These are phyloP conservation scores for Filobasidium wieringae DNA, from an alignment of 768 basidiomycete species.

Conservation along the genomic window DNA sequence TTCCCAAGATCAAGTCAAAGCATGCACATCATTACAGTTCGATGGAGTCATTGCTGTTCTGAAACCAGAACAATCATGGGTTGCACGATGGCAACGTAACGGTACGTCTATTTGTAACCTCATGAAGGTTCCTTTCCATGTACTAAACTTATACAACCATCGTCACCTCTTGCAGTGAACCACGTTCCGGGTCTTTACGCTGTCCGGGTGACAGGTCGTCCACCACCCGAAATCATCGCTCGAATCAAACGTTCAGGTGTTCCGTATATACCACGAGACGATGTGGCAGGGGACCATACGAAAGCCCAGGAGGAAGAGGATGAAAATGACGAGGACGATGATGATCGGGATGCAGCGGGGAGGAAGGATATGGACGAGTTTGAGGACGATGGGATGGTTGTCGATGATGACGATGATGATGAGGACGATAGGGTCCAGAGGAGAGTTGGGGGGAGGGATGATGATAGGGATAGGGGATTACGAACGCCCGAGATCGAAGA, in stretches of 20 bases:
- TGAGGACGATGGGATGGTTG: conserved; percentile 5
- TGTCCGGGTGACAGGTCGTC: conserved; percentile 47
- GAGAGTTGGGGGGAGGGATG: conserved; percentile 45
- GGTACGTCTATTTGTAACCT: conserved; percentile 50
- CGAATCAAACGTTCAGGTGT: conserved; percentile 12
- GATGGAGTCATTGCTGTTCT: conserved; percentile 84
- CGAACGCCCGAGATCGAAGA: conserved; percentile 42
- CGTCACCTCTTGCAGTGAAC: conserved; percentile 53
- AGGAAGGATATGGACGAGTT: background rate
- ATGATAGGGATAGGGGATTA: conserved; percentile 50
- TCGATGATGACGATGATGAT: conserved; percentile 4
- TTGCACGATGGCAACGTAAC: conserved; percentile 88
- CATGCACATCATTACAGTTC: conserved; percentile 83
- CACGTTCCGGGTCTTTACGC: conserved; percentile 88
- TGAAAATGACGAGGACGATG: conserved; percentile 12
- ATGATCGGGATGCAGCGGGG: background rate
- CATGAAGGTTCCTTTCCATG: background rate
- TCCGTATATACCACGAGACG: conserved; percentile 30
- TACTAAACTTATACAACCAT: background rate
- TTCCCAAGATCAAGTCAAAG: conserved; percentile 63
- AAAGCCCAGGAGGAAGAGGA: conserved; percentile 17
- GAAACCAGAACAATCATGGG: conserved; percentile 82
- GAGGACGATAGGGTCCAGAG: conserved; percentile 49
- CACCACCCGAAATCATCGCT: conserved; percentile 29
- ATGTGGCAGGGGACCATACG: conserved; percentile 42